Percentiles rank a stretch among this genome's conserved stretches.
Conservation (phyloP, 495 filamentous ascomycete species). For the Apiosordaria backusii region DNA sequence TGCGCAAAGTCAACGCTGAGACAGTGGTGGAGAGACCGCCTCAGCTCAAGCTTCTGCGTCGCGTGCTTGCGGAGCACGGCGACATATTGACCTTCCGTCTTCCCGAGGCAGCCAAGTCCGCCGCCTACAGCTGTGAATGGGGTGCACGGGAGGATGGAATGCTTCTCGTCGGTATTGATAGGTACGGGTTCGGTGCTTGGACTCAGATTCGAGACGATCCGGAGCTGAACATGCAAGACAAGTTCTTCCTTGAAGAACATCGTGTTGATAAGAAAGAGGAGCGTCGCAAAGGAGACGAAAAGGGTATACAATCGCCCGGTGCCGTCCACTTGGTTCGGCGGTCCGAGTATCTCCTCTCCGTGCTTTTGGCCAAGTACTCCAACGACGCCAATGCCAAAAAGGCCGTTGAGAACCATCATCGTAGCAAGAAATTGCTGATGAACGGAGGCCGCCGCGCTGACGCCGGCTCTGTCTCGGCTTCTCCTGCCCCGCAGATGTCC, state of each 20-base stretch:
- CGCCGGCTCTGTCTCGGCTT: conserved; percentile 54
- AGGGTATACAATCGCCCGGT: conserved; percentile 83
- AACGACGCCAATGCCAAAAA: conserved; percentile 69
- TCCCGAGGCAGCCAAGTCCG: conserved; percentile 83
- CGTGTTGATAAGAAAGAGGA: conserved; percentile 97
- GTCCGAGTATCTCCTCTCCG: conserved; percentile 88
- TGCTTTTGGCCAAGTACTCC: conserved; percentile 74
- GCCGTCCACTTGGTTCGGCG: conserved; percentile 94
- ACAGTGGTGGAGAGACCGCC: conserved; percentile 85
- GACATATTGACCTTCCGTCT: conserved; percentile 78
- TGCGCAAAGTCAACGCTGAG: conserved; percentile 91
- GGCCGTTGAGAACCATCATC: conserved; percentile 83
- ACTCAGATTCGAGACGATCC: conserved; percentile 84
- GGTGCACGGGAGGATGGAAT: conserved; percentile 92
- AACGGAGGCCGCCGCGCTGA: conserved; percentile 50
- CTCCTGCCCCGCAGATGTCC: conserved; percentile 50
- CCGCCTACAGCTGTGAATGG: conserved; percentile 83
- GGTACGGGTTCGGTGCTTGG: conserved; percentile 95
- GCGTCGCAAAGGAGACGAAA: conserved; percentile 70
- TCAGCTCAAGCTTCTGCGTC: conserved; percentile 79
- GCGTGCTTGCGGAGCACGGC: conserved; percentile 58
- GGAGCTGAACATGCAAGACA: conserved; percentile 81
- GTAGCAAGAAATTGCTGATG: conserved; percentile 69
- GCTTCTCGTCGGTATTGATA: conserved; percentile 87
- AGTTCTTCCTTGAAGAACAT: conserved; percentile 96